Evolutionary conservation across 371 early-diverging fungal genomes (phyloP).

Genomic region (Fennellomyces sp.): DNA sequence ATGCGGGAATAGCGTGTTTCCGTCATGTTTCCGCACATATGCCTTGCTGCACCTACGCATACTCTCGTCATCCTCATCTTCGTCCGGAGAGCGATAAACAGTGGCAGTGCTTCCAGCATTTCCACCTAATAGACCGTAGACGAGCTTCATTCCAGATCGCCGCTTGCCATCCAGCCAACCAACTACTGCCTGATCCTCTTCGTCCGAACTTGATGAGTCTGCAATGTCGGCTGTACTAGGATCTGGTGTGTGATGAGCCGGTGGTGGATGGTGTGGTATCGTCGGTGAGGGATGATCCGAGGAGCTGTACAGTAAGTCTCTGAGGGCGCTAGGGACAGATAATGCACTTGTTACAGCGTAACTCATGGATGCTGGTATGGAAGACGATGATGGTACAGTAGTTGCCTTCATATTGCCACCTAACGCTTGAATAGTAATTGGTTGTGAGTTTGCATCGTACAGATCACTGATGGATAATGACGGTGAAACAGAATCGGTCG

Average conservation of each 20-base stretch:
- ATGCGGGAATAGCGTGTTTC: constrained; percentile 4
- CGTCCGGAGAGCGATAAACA: constrained; percentile 17
- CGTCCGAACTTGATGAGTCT: constrained; percentile 39
- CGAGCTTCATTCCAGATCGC: constrained; percentile 43
- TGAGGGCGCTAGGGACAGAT: constrained; percentile 33
- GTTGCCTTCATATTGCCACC: background rate
- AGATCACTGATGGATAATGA: constrained; percentile 41
- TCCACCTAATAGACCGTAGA: constrained; percentile 43
- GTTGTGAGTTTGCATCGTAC: constrained; percentile 32
- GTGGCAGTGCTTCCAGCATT: constrained; percentile 26
- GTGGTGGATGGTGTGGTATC: background rate
- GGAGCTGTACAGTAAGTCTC: constrained; percentile 31
- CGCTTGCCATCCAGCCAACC: constrained; percentile 48
- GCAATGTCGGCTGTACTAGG: constrained; percentile 12
- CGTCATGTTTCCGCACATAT: background rate
- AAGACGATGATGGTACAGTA: background rate
- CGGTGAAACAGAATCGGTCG: constrained; percentile 29
- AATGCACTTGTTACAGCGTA: constrained; percentile 37
- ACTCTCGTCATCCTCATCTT: constrained; percentile 24
- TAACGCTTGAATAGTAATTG: constrained; percentile 27
- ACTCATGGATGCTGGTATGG: constrained; percentile 11
- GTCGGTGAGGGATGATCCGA: constrained; percentile 4
- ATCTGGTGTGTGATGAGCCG: constrained; percentile 1
- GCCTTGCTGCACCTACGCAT: constrained; percentile 17
- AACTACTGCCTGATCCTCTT: constrained; percentile 37